Conservation (phyloP, 208 protist species). For the Strigomonas galati region DNA sequence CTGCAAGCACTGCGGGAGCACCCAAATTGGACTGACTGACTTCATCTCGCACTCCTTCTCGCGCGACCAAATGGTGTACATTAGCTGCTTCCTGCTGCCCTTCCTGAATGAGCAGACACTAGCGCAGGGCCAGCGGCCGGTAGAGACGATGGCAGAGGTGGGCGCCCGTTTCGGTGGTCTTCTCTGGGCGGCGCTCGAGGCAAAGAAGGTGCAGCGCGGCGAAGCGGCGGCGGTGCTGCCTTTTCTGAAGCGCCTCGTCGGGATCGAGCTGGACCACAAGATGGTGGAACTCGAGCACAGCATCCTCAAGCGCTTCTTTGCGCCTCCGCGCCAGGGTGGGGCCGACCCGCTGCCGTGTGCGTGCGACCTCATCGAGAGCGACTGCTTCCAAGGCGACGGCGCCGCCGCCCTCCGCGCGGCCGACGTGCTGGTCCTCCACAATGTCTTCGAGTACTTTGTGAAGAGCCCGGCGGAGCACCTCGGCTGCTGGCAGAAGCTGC, state of each 20-base stretch:
- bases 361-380: conserved; percentile 39
- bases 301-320: conserved; percentile 26
- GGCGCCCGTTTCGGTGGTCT: conserved; percentile 79
- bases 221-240: conserved; percentile 39
- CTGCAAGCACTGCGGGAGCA: conserved; percentile 59
- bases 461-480: conserved; percentile 42
- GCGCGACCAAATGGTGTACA: conserved; percentile 71
- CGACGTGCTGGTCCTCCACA: conserved; percentile 81
- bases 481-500: conserved; percentile 60
- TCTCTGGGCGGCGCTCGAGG: conserved; percentile 44
- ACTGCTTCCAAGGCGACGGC: conserved; percentile 63
- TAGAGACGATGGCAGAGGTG: conserved; percentile 41
- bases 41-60: conserved; percentile 88
- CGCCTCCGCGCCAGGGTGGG: conserved; percentile 13
- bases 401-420: conserved; percentile 26
- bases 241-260: conserved; percentile 31
- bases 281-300: conserved; percentile 28
- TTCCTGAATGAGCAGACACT: conserved; percentile 4
- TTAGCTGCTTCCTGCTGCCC: conserved; percentile 63
- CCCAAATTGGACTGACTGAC: conserved; percentile 44
- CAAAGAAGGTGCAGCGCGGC: neutral
- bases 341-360: conserved; percentile 8
- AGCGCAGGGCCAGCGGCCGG: neutral
- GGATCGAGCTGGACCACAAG: conserved; percentile 23
- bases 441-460: conserved; percentile 88